phyloP scores from a whole-genome alignment of 2,329 filamentous ascomycete genomes.

The Cladosporium oxysporum region DNA sequence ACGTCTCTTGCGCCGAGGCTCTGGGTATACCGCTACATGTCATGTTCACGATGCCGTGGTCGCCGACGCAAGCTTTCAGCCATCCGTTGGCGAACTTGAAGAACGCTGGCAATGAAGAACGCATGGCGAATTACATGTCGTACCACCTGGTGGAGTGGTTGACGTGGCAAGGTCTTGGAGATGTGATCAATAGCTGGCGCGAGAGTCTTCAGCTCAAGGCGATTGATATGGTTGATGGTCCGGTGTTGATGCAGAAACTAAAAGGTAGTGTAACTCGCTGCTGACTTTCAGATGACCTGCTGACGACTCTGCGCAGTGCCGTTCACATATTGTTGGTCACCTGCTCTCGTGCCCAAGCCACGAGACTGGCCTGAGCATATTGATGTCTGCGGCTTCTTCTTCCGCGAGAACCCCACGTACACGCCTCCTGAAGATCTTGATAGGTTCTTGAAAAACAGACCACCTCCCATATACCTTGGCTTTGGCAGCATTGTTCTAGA shows the following conservation, averaged over 20 bases:
- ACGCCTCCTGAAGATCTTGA: conserved; percentile 64
- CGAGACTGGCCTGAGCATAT: conserved; percentile 71
- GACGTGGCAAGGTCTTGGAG: conserved; percentile 74
- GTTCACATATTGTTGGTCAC: conserved; percentile 86
- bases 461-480: conserved; percentile 74
- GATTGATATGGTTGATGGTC: conserved; percentile 78
- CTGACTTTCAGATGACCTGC: conserved; percentile 60
- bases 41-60: conserved; percentile 52
- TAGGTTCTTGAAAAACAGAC: conserved; percentile 64
- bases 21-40: conserved; percentile 27
- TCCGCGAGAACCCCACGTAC: conserved; percentile 64
- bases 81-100: conserved; percentile 54
- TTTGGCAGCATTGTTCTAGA: conserved; percentile 80
- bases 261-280: conserved; percentile 72
- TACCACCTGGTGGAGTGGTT: conserved; percentile 57
- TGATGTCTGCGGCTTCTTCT: conserved; percentile 72
- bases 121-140: conserved; percentile 79
- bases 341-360: conserved; percentile 71
- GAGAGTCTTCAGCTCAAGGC: conserved; percentile 71
- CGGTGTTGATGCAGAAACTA: conserved; percentile 73
- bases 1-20: conserved; percentile 26
- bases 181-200: conserved; percentile 71
- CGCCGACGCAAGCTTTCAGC: conserved; percentile 46
- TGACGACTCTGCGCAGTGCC: conserved; percentile 44
- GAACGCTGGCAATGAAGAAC: conserved; percentile 51